These are phyloP conservation scores for Fusarium sp. DNA, from an alignment of 2,329 filamentous ascomycete genomes.

Conservation along the genomic window DNA sequence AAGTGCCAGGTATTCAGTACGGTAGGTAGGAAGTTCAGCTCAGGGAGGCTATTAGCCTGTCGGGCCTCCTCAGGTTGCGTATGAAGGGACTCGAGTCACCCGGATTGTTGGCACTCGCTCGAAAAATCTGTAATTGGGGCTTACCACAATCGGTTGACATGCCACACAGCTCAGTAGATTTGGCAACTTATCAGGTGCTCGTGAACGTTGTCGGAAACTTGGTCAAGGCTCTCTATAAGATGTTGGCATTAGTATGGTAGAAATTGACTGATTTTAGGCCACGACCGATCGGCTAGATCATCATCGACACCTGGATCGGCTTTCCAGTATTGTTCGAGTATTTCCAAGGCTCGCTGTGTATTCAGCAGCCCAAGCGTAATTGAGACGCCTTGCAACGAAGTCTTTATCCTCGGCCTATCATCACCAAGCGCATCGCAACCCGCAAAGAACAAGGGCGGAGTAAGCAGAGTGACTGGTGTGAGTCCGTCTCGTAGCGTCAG, in stretches of 20 bases:
- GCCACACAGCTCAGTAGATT: background rate
- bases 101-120: background rate
- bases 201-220: background rate
- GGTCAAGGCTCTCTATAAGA: background rate
- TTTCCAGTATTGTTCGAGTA: constrained; percentile 22
- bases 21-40: background rate
- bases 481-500: constrained; percentile 26
- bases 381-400: constrained; percentile 18
- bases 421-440: constrained; percentile 22
- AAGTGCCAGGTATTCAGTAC: background rate
- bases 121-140: background rate
- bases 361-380: constrained; percentile 17
- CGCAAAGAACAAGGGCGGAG: constrained; percentile 24
- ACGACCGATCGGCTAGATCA: constrained; percentile 11
- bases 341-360: constrained; percentile 22
- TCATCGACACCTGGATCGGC: constrained; percentile 16
- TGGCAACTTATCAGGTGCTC: background rate
- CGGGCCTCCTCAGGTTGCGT: background rate
- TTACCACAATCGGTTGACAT: background rate
- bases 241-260: constrained; percentile 13
- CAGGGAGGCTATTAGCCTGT: background rate
- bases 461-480: constrained; percentile 21
- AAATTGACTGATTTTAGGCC: constrained; percentile 19
- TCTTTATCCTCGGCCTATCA: constrained; percentile 20
- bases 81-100: background rate